Evolutionary conservation across 78 protist genomes (phyloP), one percentile per base, ranked within the genome.

Genomic region (Polysphondylium violaceum): DNA sequence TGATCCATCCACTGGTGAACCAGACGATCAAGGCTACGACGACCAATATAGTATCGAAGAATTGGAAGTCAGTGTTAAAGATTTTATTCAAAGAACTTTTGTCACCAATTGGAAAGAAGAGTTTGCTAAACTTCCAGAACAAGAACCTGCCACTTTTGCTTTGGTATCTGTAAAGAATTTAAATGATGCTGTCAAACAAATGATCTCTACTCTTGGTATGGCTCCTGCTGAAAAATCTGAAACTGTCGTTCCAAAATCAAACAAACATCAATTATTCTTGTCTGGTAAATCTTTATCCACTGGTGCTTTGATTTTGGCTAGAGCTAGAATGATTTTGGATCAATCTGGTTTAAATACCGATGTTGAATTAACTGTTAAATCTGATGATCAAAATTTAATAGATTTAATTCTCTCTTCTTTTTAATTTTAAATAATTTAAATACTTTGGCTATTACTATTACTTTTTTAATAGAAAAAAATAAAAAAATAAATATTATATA

Each of bases 161-260:
- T 87, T 96, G n/a, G 56, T 95, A 6, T 51, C 88, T n/a, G 72
- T 90, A 65, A 89, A 90, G 74, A 38, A 63, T 33, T 73, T 78
- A 16, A 87, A 92, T 19, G 96, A 79, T 4, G 96, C 97, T 4
- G 95, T 95, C 38, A 33, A 38, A 12, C 86, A 87, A 44, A 56
- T 96, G 63, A 50, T 78, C 29, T 72, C 60, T 58, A 79, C 87
- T 31, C 86, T 96, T 4, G 97, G 97, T 29, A 95, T 96, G 97
- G 90, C 92, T 14, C 93, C 96, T 8, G 77, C 93, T 53, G 97
- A 93, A 8, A 69, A 93, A 71, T 43, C 94, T 4, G 95, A 88
- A 33, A 56, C 16, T 5, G 96, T 78, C 1, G 63, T 31, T 23
- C 76, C 88, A 16, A 74, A 86, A 56, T 68, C 92, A 29, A 47